Evolutionary conservation across 805 yeast species (phyloP).

Genomic region (Cyberlindnera xishuangbannaensis): DNA sequence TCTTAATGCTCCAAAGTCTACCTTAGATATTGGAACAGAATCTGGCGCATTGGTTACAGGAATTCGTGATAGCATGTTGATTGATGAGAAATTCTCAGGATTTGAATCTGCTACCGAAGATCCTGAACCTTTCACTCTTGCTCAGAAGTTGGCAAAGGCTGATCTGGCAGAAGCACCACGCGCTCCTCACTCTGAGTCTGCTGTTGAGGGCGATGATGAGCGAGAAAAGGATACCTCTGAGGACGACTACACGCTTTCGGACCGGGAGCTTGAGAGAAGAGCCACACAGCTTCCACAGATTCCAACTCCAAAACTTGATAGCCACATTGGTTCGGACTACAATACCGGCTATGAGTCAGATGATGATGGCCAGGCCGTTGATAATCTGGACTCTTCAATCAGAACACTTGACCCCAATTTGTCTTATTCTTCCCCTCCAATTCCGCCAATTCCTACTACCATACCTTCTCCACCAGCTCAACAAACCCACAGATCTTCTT

Average conservation of each 20-base stretch:
- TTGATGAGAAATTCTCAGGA: slow-evolving; percentile 1
- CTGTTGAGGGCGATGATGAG: slow-evolving; percentile 28
- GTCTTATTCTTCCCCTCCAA: too few relatives aligned
- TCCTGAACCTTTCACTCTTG: slow-evolving; percentile 6
- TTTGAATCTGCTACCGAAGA: slow-evolving; percentile 5
- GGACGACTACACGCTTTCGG: slow-evolving; percentile 19
- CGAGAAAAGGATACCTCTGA: slow-evolving; percentile 24
- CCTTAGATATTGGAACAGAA: too few relatives aligned
- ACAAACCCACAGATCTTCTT: too few relatives aligned
- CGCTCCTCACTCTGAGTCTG: slow-evolving; percentile 19
- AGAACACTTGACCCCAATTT: slow-evolving; percentile 7
- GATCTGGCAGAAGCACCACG: slow-evolving; percentile 10
- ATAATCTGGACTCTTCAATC: slow-evolving; percentile 5
- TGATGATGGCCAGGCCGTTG: slow-evolving; percentile 32
- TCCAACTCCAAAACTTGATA: slow-evolving; percentile 7
- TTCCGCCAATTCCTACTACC: slow-evolving; percentile 3
- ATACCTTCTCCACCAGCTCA: too few relatives aligned
- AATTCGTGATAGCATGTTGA: background rate
- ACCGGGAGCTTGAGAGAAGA: slow-evolving; percentile 19
- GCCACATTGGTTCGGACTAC: slow-evolving; percentile 25
- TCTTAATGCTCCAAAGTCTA: too few relatives aligned
- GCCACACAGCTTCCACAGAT: slow-evolving; percentile 8
- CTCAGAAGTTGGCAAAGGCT: slow-evolving; percentile 15
- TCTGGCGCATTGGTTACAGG: background rate
- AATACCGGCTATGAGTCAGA: slow-evolving; percentile 71